Base-by-base conservation (phyloP, 2,329 filamentous ascomycete species). In the Ceratocystis variospora region DNA sequence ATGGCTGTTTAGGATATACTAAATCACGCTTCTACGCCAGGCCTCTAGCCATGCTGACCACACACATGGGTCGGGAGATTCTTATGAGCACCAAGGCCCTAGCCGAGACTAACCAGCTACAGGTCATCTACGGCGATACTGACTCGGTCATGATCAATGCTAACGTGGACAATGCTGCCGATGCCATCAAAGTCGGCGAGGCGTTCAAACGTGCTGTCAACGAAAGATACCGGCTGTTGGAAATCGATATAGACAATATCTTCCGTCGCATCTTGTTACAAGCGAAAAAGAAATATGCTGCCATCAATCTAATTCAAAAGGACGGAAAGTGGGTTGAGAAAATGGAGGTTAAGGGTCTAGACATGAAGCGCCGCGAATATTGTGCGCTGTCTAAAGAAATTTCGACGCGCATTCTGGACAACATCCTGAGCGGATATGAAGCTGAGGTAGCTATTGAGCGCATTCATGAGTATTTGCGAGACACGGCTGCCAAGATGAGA, bases 71-170 rank as follows among this genome's bases (percentile, higher is more conserved):
- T 67, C 90, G 94, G 79, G 94, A 99, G 78, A 97, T 99, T 83
- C 80, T 99, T 68, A 85, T 89, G 70, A 95, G 90, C 74, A 99
- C 94, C 66, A 99, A 97, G 76, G 92, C 96, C 65, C 83, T 99
- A 69, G 94, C 94, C 8, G 94, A 99, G 76, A 89, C 85, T 72
- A 92, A 89, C 71, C 87, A 91, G 68, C 82, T 99, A 37, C 89
- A 94, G 72, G 94, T 99, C 74, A 97, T 99, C 69, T 99, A 99
- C 72, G 94, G 94, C 78, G 94, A 99, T 77, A 99, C 94, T 12
- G 94, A 99, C 76, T 99, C 94, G 7, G 94, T 99, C 77, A 99
- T 99, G 94, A 97, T 99, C 79, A 99, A 99, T 73, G 96, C 94
- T 69, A 97, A 97, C 73, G 91, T 94, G 66, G 90, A 96, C 76